Conservation (phyloP, 805 yeast species). For the Saccharomycopsis oosterbeekiorum region DNA sequence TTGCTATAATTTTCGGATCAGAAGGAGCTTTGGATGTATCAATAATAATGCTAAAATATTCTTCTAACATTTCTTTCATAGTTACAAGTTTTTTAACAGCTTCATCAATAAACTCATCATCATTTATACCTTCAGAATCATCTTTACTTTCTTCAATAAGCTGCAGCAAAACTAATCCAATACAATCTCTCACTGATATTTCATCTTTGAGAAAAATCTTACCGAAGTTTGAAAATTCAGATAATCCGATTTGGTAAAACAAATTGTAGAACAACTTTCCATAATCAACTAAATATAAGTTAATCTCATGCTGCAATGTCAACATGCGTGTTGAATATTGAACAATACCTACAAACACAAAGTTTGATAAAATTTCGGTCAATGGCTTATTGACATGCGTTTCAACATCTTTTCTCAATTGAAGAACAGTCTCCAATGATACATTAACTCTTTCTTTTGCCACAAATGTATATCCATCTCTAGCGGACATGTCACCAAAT, state of each 20-base stretch:
- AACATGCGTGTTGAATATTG: slow-evolving; percentile 61
- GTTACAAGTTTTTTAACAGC: slow-evolving; percentile 24
- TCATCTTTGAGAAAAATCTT: slow-evolving; percentile 32
- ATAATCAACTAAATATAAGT: slow-evolving; percentile 71
- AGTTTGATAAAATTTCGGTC: slow-evolving; percentile 57
- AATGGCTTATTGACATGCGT: slow-evolving; percentile 38
- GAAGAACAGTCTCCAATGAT: slow-evolving; percentile 47
- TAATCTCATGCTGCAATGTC: slow-evolving; percentile 78
- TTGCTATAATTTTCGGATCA: slow-evolving; percentile 31
- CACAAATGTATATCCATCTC: slow-evolving; percentile 4
- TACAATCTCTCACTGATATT: slow-evolving; percentile 29
- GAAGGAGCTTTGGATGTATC: slow-evolving; percentile 24
- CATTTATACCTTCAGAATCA: background rate
- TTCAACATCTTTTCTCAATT: slow-evolving; percentile 44
- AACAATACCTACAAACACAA: slow-evolving; percentile 73
- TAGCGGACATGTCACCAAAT: background rate
- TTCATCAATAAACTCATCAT: background rate
- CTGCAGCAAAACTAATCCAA: slow-evolving; percentile 27
- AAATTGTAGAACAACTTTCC: slow-evolving; percentile 56
- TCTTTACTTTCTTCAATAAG: background rate
- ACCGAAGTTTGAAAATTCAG: slow-evolving; percentile 81
- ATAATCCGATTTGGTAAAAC: slow-evolving; percentile 71
- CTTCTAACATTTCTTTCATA: slow-evolving; percentile 71
- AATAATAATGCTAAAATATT: slow-evolving; percentile 59
- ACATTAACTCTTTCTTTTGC: slow-evolving; percentile 32